phyloP scores from a whole-genome alignment of 2,329 filamentous ascomycete genomes.

The Myriosclerotinia scirpicola region DNA sequence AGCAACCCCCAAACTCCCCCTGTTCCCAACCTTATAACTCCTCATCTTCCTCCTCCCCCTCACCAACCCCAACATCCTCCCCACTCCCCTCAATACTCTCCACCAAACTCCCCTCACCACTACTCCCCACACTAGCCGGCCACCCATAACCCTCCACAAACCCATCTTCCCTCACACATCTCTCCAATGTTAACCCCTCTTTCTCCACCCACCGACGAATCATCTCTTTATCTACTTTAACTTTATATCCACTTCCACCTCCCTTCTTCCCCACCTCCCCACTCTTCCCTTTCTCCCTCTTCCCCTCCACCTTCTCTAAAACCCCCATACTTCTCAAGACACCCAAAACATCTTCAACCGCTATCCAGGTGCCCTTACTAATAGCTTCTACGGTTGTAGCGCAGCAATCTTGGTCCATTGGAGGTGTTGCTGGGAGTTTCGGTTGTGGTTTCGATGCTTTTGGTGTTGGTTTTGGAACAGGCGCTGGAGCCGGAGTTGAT shows the following conservation, averaged over 20 bases:
- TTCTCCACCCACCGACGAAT: conserved; percentile 68
- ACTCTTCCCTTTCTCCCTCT: conserved; percentile 27
- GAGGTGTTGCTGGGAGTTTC: conserved; percentile 3
- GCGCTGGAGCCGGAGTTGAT: neutral
- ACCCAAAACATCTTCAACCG: conserved; percentile 76
- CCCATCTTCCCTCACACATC: conserved; percentile 69
- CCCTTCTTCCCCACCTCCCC: conserved; percentile 44
- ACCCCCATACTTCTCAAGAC: conserved; percentile 80
- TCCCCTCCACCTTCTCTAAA: conserved; percentile 56
- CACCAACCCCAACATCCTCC: neutral
- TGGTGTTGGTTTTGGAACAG: neutral
- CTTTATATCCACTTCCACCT: conserved; percentile 41
- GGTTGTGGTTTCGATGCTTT: neutral
- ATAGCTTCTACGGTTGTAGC: conserved; percentile 58
- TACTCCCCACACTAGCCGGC: conserved; percentile 37
- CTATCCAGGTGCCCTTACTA: conserved; percentile 78
- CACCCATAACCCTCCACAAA: conserved; percentile 69
- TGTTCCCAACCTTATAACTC: too few species aligned
- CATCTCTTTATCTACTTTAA: conserved; percentile 51
- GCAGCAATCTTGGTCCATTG: neutral
- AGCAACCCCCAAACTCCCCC: too few species aligned
- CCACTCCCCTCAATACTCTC: conserved; percentile 11
- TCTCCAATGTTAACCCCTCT: conserved; percentile 67
- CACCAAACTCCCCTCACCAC: neutral
- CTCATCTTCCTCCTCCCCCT: neutral